Conservation (phyloP, 1,284 basidiomycete species). For the Tilletia indica region DNA sequence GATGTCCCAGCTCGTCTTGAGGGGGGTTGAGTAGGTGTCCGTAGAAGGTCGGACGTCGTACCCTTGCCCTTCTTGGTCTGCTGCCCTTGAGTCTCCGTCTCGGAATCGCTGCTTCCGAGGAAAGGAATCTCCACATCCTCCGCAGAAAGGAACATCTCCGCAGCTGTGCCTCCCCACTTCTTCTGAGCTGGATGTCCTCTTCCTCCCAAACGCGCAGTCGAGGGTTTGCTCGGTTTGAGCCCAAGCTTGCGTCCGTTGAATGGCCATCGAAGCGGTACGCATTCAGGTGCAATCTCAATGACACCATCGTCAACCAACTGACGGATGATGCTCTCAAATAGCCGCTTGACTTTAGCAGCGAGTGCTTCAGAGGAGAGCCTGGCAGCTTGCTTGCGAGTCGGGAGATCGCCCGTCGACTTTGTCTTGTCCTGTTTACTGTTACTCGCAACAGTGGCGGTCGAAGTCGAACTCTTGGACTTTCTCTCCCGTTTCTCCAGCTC, state of each 20-base stretch:
- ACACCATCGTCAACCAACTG: slow-evolving; percentile 9
- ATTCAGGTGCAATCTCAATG: slow-evolving; percentile 2
- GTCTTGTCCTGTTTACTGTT: too few species aligned
- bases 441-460: background rate
- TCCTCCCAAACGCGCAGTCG: too few species aligned
- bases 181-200: too few species aligned
- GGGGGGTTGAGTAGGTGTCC: background rate
- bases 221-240: background rate
- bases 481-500: background rate
- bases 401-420: background rate
- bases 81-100: background rate
- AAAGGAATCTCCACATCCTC: background rate
- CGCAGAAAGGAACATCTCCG: background rate
- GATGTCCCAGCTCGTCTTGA: too few species aligned
- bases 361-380: slow-evolving; percentile 14
- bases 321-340: slow-evolving; percentile 10
- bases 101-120: background rate
- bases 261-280: background rate
- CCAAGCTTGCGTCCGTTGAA: slow-evolving; percentile 9
- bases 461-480: background rate
- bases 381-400: background rate
- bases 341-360: slow-evolving; percentile 8
- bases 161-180: background rate
- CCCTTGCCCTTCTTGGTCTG: background rate
- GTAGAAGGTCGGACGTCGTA: background rate